Percentiles rank a stretch among this genome's conserved stretches.
Evolutionary conservation across 495 filamentous ascomycete species (phyloP).

Genomic region (Astrocystis sublimbata): DNA sequence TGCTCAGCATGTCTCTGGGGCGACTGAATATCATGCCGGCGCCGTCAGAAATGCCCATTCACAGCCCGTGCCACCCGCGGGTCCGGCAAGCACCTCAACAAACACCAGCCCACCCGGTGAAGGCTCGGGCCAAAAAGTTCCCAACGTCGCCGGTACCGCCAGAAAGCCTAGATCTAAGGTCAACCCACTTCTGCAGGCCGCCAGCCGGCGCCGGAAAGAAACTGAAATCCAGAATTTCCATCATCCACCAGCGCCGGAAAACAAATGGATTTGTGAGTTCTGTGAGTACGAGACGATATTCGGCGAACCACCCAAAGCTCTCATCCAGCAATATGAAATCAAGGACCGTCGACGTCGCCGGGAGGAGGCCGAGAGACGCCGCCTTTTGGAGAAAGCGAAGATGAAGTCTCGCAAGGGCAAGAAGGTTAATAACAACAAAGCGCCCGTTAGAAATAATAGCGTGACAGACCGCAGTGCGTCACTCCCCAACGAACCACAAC

Average conservation of each 20-base stretch:
- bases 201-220: slow-evolving; percentile 41
- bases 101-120: slow-evolving; percentile 13
- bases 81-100: slow-evolving; percentile 10
- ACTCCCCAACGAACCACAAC: slow-evolving; percentile 31
- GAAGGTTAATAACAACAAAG: slow-evolving; percentile 57
- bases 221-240: slow-evolving; percentile 65
- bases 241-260: slow-evolving; percentile 70
- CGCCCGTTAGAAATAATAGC: slow-evolving; percentile 56
- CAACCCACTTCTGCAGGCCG: slow-evolving; percentile 34
- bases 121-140: slow-evolving; percentile 12
- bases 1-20: slow-evolving; percentile 14
- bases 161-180: slow-evolving; percentile 32
- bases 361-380: slow-evolving; percentile 75
- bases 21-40: slow-evolving; percentile 17
- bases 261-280: slow-evolving; percentile 94
- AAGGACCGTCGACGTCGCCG: slow-evolving; percentile 87
- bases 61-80: slow-evolving; percentile 16
- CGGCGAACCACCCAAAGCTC: slow-evolving; percentile 73
- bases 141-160: slow-evolving; percentile 17
- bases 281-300: slow-evolving; percentile 89
- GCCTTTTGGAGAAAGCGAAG: slow-evolving; percentile 90
- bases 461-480: slow-evolving; percentile 26
- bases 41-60: slow-evolving; percentile 12
- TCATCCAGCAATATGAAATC: slow-evolving; percentile 90
- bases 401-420: slow-evolving; percentile 87